Conservation (phyloP, 2,329 filamentous ascomycete species). For the Pyricularia pennisetigena region DNA sequence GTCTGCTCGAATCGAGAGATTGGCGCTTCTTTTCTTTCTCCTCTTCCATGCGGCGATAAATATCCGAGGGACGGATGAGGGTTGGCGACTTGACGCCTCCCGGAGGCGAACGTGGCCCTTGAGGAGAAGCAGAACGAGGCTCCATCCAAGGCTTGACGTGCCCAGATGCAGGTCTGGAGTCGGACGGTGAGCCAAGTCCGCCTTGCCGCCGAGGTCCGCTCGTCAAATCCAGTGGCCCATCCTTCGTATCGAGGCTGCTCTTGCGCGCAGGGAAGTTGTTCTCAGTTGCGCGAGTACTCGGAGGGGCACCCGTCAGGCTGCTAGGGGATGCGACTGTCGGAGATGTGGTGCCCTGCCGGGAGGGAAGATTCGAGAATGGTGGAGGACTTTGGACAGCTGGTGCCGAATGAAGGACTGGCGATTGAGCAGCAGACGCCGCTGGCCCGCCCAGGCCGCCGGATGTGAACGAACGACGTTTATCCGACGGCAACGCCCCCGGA, state of each 20-base stretch:
- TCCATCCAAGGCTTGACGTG: slow-evolving; percentile 21
- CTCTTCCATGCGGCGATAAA: slow-evolving; percentile 63
- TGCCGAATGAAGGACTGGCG: neutral
- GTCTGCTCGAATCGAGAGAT: slow-evolving; percentile 46
- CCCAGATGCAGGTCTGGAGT: slow-evolving; percentile 19
- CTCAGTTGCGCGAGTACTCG: slow-evolving; percentile 16
- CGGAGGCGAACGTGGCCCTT: slow-evolving; percentile 21
- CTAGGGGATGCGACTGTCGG: neutral
- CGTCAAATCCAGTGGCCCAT: slow-evolving; percentile 16
- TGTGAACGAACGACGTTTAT: neutral
- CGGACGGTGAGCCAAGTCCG: slow-evolving; percentile 1
- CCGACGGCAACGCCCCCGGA: neutral
- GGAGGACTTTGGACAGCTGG: neutral
- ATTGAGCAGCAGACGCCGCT: neutral
- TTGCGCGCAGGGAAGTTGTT: slow-evolving; percentile 46
- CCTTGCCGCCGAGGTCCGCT: slow-evolving; percentile 5
- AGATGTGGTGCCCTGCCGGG: slow-evolving; percentile 4
- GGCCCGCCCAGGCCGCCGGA: neutral
- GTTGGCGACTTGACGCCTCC: slow-evolving; percentile 41
- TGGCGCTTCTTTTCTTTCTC: slow-evolving; percentile 47
- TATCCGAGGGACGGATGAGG: slow-evolving; percentile 65
- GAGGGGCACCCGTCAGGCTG: slow-evolving; percentile 11
- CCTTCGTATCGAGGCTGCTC: slow-evolving; percentile 46
- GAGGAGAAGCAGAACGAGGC: slow-evolving; percentile 29
- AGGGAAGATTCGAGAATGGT: neutral